Evolutionary conservation across 2,329 filamentous ascomycete genomes (phyloP).

Genomic region (Aspergillus sp.): DNA sequence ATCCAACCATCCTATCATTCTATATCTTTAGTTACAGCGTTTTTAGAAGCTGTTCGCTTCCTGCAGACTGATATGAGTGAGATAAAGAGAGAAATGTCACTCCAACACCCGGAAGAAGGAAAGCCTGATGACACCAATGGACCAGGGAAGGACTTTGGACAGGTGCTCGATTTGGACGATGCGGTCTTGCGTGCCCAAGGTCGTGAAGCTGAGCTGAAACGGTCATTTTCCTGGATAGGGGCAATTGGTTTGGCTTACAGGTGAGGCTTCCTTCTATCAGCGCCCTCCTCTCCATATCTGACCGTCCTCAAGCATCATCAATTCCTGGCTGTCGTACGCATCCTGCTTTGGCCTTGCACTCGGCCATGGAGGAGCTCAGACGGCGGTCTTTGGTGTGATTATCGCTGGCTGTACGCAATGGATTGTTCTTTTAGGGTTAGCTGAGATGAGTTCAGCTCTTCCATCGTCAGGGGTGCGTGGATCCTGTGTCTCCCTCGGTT

Average conservation of each 20-base stretch:
- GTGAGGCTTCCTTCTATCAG: conserved; percentile 3
- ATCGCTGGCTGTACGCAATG: conserved; percentile 20
- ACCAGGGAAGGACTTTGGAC: too few relatives aligned
- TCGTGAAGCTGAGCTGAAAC: conserved; percentile 3
- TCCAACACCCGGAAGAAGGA: too few relatives aligned
- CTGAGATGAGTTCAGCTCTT: conserved; percentile 13
- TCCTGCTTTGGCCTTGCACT: conserved; percentile 22
- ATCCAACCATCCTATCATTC: too few relatives aligned
- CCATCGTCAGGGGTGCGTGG: conserved; percentile 13
- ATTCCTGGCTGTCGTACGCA: conserved; percentile 23
- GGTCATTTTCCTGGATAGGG: conserved; percentile 22
- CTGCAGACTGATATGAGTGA: too few relatives aligned
- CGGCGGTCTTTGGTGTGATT: conserved; percentile 21
- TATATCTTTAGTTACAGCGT: too few relatives aligned
- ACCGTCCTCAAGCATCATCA: conserved; percentile 16
- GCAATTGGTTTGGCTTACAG: conserved; percentile 26
- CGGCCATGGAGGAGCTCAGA: conserved; percentile 22
- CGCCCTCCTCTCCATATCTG: neutral
- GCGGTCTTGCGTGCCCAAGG: conserved; percentile 2
- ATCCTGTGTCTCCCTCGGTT: too few relatives aligned
- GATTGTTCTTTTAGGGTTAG: conserved; percentile 15
- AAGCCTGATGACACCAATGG: too few relatives aligned
- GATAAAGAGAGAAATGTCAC: too few relatives aligned
- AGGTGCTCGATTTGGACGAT: neutral
- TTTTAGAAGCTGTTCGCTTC: too few relatives aligned